Evolutionary conservation across 441 rosid genomes (phyloP).

Genomic region (Euphorbia celastroides): DNA sequence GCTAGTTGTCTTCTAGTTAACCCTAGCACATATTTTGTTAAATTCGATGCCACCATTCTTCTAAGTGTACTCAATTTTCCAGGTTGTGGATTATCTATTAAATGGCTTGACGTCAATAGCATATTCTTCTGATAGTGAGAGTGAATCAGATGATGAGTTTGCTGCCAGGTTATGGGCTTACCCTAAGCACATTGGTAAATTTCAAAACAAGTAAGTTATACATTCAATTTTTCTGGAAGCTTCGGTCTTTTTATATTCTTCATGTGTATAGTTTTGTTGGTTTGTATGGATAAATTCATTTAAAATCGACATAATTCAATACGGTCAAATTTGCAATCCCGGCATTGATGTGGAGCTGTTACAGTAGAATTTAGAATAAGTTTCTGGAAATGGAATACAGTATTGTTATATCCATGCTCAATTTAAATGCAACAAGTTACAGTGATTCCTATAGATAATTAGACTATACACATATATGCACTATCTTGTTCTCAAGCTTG

Average conservation of each 20-base stretch:
- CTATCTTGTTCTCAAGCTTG: too few relatives aligned
- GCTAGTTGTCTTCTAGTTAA: neutral
- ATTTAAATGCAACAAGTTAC: too few relatives aligned
- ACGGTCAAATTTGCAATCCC: too few relatives aligned
- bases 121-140: constrained; percentile 36
- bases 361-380: too few relatives aligned
- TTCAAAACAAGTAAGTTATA: neutral
- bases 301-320: neutral
- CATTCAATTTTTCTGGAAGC: neutral
- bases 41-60: neutral
- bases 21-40: neutral
- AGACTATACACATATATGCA: too few relatives aligned
- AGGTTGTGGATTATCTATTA: constrained; percentile 59
- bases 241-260: too few relatives aligned
- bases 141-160: constrained; percentile 47
- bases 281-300: neutral
- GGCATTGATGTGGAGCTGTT: too few relatives aligned
- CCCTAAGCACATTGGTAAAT: constrained; percentile 22
- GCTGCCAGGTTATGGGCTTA: constrained; percentile 55
- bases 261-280: neutral
- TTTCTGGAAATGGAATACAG: too few relatives aligned
- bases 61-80: constrained; percentile 8
- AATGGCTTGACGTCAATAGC: constrained; percentile 28
- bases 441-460: too few relatives aligned
- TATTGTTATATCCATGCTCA: too few relatives aligned